Evolutionary conservation across 2,329 filamentous ascomycete species (phyloP).

Genomic region (Monosporascus sp.): DNA sequence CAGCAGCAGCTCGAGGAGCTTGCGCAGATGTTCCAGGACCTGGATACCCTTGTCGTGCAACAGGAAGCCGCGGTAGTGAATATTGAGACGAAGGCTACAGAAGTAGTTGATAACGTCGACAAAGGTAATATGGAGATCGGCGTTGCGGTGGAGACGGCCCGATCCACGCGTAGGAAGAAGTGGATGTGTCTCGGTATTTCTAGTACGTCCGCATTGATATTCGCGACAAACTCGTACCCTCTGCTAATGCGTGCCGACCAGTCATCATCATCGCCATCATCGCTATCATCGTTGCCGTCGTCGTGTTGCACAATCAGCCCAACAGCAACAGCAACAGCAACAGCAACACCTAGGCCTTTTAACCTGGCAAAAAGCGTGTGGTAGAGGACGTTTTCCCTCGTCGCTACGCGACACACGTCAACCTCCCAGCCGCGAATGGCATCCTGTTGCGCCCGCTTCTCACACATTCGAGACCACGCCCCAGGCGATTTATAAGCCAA

Average conservation of each 20-base stretch:
- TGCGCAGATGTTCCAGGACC: constrained; percentile 80
- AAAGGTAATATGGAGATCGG: constrained; percentile 81
- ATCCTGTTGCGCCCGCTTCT: too few species aligned
- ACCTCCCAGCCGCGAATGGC: too few species aligned
- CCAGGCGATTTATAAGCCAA: too few species aligned
- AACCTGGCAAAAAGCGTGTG: background rate
- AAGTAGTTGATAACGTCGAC: constrained; percentile 76
- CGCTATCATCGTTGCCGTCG: constrained; percentile 39
- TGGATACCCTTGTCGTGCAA: constrained; percentile 79
- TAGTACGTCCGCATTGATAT: constrained; percentile 35
- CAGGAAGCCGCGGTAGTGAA: constrained; percentile 75
- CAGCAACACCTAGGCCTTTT: background rate
- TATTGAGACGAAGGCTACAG: constrained; percentile 83
- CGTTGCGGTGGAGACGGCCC: constrained; percentile 75
- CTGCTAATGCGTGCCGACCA: constrained; percentile 27
- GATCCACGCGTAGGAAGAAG: constrained; percentile 84
- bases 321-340: too few species aligned
- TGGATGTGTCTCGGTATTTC: constrained; percentile 85
- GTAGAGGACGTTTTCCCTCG: background rate
- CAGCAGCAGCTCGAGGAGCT: constrained; percentile 85
- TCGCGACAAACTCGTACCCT: background rate
- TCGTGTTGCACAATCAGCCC: constrained; percentile 11
- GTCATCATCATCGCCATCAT: constrained; percentile 49
- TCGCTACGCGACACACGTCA: too few species aligned
- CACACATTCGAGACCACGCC: too few species aligned